A percentile compares a stretch with the other conserved stretches of the same genome.
Evolutionary conservation across 352 stramenopile genomes (phyloP).

Genomic region (Halophytophthora polymorphica): DNA sequence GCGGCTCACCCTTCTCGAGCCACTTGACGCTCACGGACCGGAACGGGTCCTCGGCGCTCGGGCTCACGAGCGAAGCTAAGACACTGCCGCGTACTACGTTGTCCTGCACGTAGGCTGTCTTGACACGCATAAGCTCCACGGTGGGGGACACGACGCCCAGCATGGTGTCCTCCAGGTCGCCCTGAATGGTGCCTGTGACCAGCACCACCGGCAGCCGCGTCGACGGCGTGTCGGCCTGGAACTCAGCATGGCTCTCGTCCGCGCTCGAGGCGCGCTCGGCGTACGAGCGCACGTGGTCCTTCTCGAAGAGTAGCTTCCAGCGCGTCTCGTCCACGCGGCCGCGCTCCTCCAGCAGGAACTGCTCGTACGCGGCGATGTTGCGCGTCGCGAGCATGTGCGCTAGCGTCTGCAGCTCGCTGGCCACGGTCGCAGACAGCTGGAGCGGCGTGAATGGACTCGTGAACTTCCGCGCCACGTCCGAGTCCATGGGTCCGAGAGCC

Average conservation of each 20-base stretch:
- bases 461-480: conserved; percentile 16
- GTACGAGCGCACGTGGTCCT: conserved; percentile 27
- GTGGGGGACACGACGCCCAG: conserved; percentile 30
- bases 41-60: conserved; percentile 33
- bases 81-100: conserved; percentile 40
- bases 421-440: conserved; percentile 17
- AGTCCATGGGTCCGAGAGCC: neutral
- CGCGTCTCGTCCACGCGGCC: conserved; percentile 23
- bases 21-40: conserved; percentile 43
- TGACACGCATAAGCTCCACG: conserved; percentile 33
- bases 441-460: conserved; percentile 34
- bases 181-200: conserved; percentile 26
- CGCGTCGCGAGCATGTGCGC: conserved; percentile 24
- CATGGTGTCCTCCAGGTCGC: conserved; percentile 37
- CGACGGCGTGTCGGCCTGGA: conserved; percentile 11
- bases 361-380: conserved; percentile 30
- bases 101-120: conserved; percentile 43
- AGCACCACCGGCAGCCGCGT: conserved; percentile 27
- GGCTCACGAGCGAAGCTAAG: conserved; percentile 28
- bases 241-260: too few relatives aligned
- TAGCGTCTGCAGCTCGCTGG: conserved; percentile 17
- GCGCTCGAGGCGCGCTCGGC: too few relatives aligned
- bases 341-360: conserved; percentile 25
- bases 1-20: conserved; percentile 34
- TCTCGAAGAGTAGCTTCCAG: conserved; percentile 29